Conservation (phyloP, 2,329 filamentous ascomycete species). For the Acarospora socialis region DNA sequence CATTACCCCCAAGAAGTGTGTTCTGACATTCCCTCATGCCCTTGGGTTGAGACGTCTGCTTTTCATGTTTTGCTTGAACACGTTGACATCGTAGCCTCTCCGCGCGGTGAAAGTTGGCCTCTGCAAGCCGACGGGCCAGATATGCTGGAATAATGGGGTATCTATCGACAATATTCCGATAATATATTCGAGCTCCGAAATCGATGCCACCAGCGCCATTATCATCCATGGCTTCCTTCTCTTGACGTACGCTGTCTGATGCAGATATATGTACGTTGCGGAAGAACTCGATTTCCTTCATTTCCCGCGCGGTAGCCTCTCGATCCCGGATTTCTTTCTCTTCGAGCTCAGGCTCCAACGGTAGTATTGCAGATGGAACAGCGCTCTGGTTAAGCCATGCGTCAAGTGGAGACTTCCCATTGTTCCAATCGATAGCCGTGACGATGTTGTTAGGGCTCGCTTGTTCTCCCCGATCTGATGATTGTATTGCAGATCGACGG, state of each 20-base stretch:
- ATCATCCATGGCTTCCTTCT: slow-evolving; percentile 62
- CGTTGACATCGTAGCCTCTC: slow-evolving; percentile 3
- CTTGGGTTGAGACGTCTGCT: not conserved
- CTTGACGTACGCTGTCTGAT: too few relatives aligned
- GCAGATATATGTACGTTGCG: slow-evolving; percentile 5
- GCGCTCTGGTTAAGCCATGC: slow-evolving; percentile 11
- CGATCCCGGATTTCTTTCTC: not conserved
- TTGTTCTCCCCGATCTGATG: too few relatives aligned
- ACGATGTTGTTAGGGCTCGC: too few relatives aligned
- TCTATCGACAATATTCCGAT: slow-evolving; percentile 11
- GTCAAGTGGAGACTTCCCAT: slow-evolving; percentile 5
- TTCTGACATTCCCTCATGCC: too few relatives aligned
- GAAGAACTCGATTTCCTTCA: slow-evolving; percentile 7
- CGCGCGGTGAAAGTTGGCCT: slow-evolving; percentile 6
- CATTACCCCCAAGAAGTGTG: too few relatives aligned
- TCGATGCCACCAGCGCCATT: slow-evolving; percentile 46
- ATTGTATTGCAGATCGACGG: too few relatives aligned
- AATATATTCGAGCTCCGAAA: slow-evolving; percentile 11
- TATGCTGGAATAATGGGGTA: slow-evolving; percentile 7
- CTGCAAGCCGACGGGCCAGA: slow-evolving; percentile 8
- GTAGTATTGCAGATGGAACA: slow-evolving; percentile 2
- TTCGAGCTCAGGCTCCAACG: not conserved
- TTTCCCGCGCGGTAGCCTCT: slow-evolving; percentile 5
- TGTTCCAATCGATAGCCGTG: slow-evolving; percentile 8
- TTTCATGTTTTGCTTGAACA: not conserved